Base-by-base conservation (phyloP, 169 alveolate genomes). In the Cryptosporidium viatorum region DNA sequence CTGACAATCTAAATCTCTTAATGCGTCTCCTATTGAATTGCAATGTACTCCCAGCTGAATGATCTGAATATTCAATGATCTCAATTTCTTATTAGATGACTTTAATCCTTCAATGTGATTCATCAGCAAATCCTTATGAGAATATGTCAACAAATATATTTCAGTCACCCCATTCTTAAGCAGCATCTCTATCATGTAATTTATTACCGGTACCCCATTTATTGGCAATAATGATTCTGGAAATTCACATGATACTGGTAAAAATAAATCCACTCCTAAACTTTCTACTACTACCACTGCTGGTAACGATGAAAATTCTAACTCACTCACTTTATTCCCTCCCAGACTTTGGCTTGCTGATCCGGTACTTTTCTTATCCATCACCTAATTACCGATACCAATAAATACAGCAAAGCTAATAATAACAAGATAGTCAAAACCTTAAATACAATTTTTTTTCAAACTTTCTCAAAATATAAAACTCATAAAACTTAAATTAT, bases 1-100 rank as follows among this genome's bases (percentile, higher is more conserved):
- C 2, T 80, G 89, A 35, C 71, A 80, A 14, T 80, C 89, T 26
- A 80, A 50, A 43, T 80, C 89, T 10, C 89, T 80, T 18, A 80
- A 59, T 12, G 75, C 75, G 14, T 80, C 89, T 41, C 89, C 89
- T 6, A 59, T 5, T 29, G 89, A 60, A 23, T 12, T 48, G 55
- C 89, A 80, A 31, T 80, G 71, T 7, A 59, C 12, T 14, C 89
- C 89, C 23, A 59, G 9, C 12, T 62, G 74, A 39, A 80, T 65
- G 8, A 80, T 29, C 26, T 80, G 71, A 8, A 80, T 62, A 43
- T 23, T 48, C 14, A 45, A n/a, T 16, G 55, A 31, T 39, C 55
- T 60, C 8, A 62, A 29, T 23, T 80, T 80, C 26, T 62, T 80
- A 16, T 55, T 74, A 0, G 43, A 31, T 18, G 33, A 16, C 16